These are phyloP conservation scores for Rhizophagus sp. DNA, from an alignment of 192 early-diverging fungal genomes.

Conservation along the genomic window DNA sequence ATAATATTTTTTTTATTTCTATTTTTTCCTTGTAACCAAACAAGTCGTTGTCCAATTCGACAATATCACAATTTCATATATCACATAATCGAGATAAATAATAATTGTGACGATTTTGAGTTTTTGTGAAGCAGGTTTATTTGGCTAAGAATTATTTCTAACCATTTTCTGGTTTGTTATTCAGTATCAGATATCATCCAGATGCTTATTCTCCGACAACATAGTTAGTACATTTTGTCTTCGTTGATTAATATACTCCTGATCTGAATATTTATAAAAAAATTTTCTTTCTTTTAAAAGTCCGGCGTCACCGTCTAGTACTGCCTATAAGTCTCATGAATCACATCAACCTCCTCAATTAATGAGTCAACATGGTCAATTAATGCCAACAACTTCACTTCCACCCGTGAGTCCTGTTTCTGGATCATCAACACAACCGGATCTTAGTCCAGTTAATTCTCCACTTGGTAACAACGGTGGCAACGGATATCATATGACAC, in stretches of 20 bases:
- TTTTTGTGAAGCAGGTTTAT: neutral
- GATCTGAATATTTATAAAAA: neutral
- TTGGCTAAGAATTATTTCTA: neutral
- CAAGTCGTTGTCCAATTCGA: neutral
- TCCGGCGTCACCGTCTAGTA: neutral
- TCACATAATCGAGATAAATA: neutral
- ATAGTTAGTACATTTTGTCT: conserved; percentile 7
- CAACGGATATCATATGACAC: conserved; percentile 29
- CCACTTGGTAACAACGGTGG: conserved; percentile 8
- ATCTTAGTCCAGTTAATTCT: conserved; percentile 26
- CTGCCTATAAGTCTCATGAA: conserved; percentile 16
- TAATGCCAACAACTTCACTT: conserved; percentile 20
- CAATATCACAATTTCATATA: neutral
- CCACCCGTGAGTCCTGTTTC: conserved; percentile 20
- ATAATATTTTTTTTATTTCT: neutral
- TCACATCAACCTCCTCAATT: neutral
- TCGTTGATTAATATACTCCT: neutral
- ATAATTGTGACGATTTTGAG: no score
- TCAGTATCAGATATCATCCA: conserved; percentile 16
- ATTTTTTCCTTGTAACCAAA: neutral
- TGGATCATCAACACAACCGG: neutral
- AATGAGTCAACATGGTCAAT: conserved; percentile 23
- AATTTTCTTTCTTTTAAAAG: neutral
- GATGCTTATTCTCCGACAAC: conserved; percentile 17
- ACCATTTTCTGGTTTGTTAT: conserved; percentile 6